Conservation (phyloP, 371 early-diverging fungal genomes). For the Smittium mucronatum region DNA sequence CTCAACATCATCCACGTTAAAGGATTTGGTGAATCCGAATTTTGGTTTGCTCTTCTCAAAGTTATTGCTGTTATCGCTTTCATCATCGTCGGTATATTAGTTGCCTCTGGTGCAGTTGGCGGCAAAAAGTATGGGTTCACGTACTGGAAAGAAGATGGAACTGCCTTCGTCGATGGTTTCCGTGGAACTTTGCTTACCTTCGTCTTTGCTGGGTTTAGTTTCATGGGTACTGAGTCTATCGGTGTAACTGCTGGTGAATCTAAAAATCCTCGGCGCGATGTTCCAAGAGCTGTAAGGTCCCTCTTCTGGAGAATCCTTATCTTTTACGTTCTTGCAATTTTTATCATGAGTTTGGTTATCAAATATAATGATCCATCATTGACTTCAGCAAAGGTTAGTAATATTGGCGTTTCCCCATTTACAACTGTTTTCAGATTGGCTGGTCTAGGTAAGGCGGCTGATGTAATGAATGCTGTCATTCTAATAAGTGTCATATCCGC, state of each 20-base stretch:
- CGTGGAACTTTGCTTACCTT: slow-evolving; percentile 53
- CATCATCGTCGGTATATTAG: slow-evolving; percentile 57
- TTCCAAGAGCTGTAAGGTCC: slow-evolving; percentile 54
- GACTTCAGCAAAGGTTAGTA: slow-evolving; percentile 28
- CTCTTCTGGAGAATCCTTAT: slow-evolving; percentile 62
- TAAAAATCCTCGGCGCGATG: slow-evolving; percentile 50
- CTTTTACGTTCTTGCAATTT: slow-evolving; percentile 53
- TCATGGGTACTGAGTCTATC: slow-evolving; percentile 69
- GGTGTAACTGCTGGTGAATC: slow-evolving; percentile 63
- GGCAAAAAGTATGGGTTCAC: slow-evolving; percentile 45
- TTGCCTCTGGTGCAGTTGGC: slow-evolving; percentile 48
- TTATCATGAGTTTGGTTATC: slow-evolving; percentile 53
- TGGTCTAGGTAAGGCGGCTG: slow-evolving; percentile 45
- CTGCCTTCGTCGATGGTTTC: slow-evolving; percentile 55
- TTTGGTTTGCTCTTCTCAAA: slow-evolving; percentile 55
- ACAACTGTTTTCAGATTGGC: slow-evolving; percentile 54
- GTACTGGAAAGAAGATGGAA: slow-evolving; percentile 59
- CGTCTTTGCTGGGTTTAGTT: slow-evolving; percentile 69
- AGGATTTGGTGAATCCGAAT: slow-evolving; percentile 60
- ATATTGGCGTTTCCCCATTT: slow-evolving; percentile 48
- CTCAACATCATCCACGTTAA: slow-evolving; percentile 51
- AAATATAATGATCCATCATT: slow-evolving; percentile 47
- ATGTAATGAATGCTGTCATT: slow-evolving; percentile 55
- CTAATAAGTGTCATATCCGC: slow-evolving; percentile 55
- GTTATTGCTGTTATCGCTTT: slow-evolving; percentile 53